Percentiles rank a stretch among this genome's conserved stretches.
phyloP scores from a whole-genome alignment of 441 rosid genomes.

The Flueggea neowawraea region DNA sequence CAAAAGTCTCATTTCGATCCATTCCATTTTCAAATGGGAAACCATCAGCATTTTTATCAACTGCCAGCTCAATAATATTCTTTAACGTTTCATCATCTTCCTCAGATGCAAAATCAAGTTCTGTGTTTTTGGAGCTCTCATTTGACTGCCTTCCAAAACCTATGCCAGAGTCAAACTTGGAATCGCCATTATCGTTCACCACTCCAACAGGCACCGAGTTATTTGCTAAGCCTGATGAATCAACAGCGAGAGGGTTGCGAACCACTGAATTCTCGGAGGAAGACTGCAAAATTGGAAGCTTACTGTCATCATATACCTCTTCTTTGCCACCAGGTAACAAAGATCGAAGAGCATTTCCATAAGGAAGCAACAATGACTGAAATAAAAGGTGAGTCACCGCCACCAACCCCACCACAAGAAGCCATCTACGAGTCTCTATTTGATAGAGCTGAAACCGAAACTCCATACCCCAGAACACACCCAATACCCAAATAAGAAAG shows the following conservation, averaged over 20 bases:
- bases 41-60: constrained; percentile 19
- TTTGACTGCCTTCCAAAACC: constrained; percentile 9
- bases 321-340: constrained; percentile 33
- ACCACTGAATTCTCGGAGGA: constrained; percentile 39
- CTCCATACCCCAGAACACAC: constrained; percentile 35
- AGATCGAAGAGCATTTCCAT: constrained; percentile 63
- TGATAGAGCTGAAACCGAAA: constrained; percentile 27
- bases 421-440: constrained; percentile 49
- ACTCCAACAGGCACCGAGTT: constrained; percentile 21
- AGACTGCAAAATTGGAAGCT: constrained; percentile 20
- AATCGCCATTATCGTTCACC: constrained; percentile 22
- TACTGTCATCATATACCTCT: constrained; percentile 13
- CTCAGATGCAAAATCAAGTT: constrained; percentile 16
- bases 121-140: constrained; percentile 4
- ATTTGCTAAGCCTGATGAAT: neutral
- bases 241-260: constrained; percentile 54
- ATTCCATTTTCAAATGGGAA: constrained; percentile 19
- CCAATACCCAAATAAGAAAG: neutral
- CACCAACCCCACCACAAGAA: constrained; percentile 43
- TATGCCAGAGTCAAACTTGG: constrained; percentile 11
- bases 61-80: constrained; percentile 17
- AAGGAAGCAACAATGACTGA: constrained; percentile 66
- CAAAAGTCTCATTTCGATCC: constrained; percentile 20
- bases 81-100: constrained; percentile 15
- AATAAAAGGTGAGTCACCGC: constrained; percentile 55